Conservation (phyloP, 352 stramenopile genomes). For the Phytophthora hybrid region DNA sequence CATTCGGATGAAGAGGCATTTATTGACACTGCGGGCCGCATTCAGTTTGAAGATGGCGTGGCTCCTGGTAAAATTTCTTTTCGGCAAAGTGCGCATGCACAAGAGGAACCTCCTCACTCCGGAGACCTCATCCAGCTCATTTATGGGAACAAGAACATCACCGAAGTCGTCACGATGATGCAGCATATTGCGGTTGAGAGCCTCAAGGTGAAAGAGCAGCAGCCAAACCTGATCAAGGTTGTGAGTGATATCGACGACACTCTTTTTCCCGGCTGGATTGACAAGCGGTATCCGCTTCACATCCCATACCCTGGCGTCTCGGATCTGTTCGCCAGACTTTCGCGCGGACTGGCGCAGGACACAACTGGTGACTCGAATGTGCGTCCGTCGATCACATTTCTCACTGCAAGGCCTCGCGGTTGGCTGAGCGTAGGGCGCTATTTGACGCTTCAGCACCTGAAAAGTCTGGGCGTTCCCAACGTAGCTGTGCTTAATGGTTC, state of each 20-base stretch:
- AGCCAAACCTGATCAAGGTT: constrained; percentile 80
- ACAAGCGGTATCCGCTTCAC: constrained; percentile 78
- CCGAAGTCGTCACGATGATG: constrained; percentile 82
- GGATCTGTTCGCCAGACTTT: constrained; percentile 74
- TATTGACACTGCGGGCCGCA: constrained; percentile 40
- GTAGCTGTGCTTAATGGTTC: constrained; percentile 84
- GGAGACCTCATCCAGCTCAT: constrained; percentile 84
- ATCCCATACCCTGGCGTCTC: constrained; percentile 84
- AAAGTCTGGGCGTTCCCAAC: constrained; percentile 78
- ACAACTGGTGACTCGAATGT: constrained; percentile 35
- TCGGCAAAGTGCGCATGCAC: constrained; percentile 13
- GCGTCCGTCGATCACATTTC: constrained; percentile 77
- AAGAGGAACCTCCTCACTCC: constrained; percentile 62
- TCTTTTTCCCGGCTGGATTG: constrained; percentile 80
- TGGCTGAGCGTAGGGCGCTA: constrained; percentile 85
- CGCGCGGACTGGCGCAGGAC: constrained; percentile 53
- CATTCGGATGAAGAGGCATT: constrained; percentile 70
- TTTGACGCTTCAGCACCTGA: constrained; percentile 81
- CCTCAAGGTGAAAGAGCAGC: constrained; percentile 66
- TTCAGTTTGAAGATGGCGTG: constrained; percentile 33
- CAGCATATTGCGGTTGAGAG: constrained; percentile 86
- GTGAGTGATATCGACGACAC: constrained; percentile 91
- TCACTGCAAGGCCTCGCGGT: constrained; percentile 80
- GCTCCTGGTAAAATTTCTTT: constrained; percentile 20
- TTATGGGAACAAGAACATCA: constrained; percentile 81